Evolutionary conservation across 1,284 basidiomycete genomes (phyloP).

Genomic region (Cutaneotrichosporon dermatis): DNA sequence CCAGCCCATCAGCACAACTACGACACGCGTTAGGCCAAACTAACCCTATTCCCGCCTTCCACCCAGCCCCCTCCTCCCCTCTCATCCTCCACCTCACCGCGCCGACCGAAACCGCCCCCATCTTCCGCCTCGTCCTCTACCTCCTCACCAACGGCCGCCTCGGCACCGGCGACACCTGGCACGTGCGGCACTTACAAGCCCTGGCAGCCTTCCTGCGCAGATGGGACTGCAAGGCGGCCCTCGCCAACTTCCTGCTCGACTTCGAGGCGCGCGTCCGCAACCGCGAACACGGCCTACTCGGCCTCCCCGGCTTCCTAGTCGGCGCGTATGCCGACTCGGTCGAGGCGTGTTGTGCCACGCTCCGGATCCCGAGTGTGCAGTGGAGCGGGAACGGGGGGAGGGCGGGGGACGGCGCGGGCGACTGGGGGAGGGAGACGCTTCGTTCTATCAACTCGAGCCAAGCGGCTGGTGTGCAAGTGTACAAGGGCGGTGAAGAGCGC

Average conservation of each 20-base stretch:
- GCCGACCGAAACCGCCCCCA: neutral
- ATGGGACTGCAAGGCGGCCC: neutral
- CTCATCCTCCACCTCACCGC: neutral
- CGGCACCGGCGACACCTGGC: neutral
- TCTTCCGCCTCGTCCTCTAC: neutral
- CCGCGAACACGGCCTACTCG: neutral
- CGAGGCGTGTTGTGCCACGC: neutral
- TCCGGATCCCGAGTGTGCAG: neutral
- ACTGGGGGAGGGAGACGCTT: no score
- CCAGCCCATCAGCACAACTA: no score
- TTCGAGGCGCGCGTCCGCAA: neutral
- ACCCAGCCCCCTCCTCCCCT: no score
- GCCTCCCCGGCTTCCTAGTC: neutral
- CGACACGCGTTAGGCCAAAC: no score
- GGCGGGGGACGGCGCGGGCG: neutral
- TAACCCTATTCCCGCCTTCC: no score
- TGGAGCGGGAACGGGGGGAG: neutral
- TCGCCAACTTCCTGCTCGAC: neutral
- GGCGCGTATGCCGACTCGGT: neutral
- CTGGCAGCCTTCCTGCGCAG: neutral
- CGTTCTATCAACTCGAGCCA: neutral
- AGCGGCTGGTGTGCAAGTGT: no score
- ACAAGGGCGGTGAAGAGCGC: no score
- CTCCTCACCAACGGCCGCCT: neutral
- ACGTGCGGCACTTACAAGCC: neutral